phyloP scores from a whole-genome alignment of 371 early-diverging fungal genomes.

The Saksenaea oblongispora region DNA sequence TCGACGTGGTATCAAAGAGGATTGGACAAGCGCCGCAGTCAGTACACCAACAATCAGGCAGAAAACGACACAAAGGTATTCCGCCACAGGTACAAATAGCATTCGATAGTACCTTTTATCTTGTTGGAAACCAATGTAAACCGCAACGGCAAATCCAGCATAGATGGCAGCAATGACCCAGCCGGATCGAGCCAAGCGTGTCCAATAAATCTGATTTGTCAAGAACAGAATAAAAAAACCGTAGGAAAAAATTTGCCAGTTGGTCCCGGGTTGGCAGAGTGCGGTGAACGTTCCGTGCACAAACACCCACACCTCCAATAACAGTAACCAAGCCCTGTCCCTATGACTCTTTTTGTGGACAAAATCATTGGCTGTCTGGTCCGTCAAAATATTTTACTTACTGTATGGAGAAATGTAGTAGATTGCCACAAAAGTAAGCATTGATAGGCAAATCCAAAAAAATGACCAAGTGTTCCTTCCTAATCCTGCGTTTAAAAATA shows the following conservation, averaged over 20 bases:
- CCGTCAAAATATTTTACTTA: conserved; percentile 9
- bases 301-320: conserved; percentile 44
- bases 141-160: conserved; percentile 15
- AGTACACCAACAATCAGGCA: conserved; percentile 22
- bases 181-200: conserved; percentile 17
- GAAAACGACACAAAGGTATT: conserved; percentile 29
- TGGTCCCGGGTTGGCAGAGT: conserved; percentile 40
- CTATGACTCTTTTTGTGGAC: conserved; percentile 33
- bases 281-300: conserved; percentile 45
- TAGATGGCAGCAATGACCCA: conserved; percentile 10
- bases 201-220: conserved; percentile 37
- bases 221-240: conserved; percentile 40
- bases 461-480: conserved; percentile 48
- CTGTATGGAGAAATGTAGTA: conserved; percentile 37
- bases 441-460: conserved; percentile 43
- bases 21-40: conserved; percentile 1
- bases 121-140: conserved; percentile 27
- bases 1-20: background rate
- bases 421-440: conserved; percentile 49
- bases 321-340: conserved; percentile 34
- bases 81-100: conserved; percentile 42
- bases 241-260: conserved; percentile 47
- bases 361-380: too few relatives aligned
- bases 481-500: conserved; percentile 3
- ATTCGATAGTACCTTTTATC: conserved; percentile 35